Conservation (phyloP, 148 eudicot genomes). For the Heliosperma pusillum region DNA sequence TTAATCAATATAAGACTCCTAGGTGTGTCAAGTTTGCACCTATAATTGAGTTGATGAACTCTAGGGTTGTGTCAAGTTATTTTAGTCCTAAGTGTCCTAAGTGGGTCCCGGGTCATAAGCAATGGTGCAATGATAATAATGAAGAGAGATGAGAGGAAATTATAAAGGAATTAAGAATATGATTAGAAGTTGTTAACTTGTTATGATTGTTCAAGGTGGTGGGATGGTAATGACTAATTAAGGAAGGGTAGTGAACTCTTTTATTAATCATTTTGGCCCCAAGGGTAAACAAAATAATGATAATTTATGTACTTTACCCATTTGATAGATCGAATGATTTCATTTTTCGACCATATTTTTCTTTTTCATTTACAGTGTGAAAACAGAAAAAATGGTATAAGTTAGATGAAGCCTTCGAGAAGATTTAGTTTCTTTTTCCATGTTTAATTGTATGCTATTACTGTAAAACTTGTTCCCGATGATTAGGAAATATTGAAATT, state of each 20-base stretch:
- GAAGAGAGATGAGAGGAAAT: no score
- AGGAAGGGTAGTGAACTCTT: background rate
- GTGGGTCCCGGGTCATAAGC: slow-evolving; percentile 77
- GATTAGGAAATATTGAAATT: no score
- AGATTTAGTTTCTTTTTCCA: no score
- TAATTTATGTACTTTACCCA: no score
- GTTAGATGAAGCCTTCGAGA: no score
- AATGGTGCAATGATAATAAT: slow-evolving; percentile 54
- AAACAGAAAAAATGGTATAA: no score
- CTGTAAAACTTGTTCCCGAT: no score
- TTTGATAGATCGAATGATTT: no score
- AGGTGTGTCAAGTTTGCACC: slow-evolving; percentile 85
- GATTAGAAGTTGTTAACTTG: background rate
- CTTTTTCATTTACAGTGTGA: no score
- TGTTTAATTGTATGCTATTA: no score
- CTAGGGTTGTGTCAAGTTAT: slow-evolving; percentile 50
- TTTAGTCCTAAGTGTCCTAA: slow-evolving; percentile 89
- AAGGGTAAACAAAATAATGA: background rate
- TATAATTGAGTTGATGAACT: slow-evolving; percentile 71
- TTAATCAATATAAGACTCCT: slow-evolving; percentile 91
- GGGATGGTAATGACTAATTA: background rate
- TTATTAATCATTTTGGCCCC: slow-evolving; percentile 21
- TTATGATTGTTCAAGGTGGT: slow-evolving; percentile 17
- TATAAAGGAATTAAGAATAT: no score
- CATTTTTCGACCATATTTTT: no score